Conservation (phyloP, 768 basidiomycete genomes). For the Mycena polygramma region DNA sequence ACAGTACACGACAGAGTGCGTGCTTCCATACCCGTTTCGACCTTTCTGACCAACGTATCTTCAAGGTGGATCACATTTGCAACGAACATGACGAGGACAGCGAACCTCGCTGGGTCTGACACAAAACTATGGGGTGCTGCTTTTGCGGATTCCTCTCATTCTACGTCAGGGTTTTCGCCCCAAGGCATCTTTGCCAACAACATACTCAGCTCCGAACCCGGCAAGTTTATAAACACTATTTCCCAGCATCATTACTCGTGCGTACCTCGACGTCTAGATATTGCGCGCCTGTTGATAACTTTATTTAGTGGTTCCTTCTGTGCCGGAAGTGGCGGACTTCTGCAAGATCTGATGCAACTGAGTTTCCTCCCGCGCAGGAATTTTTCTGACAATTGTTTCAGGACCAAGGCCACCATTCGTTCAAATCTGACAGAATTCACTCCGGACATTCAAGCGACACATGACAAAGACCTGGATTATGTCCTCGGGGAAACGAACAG, state of each 20-base stretch:
- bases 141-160: constrained; percentile 65
- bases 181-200: constrained; percentile 68
- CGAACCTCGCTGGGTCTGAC: constrained; percentile 52
- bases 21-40: constrained; percentile 23
- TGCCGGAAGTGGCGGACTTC: constrained; percentile 61
- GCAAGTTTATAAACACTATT: constrained; percentile 67
- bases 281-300: constrained; percentile 41
- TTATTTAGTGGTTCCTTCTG: constrained; percentile 72
- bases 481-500: constrained; percentile 76
- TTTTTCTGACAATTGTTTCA: constrained; percentile 52
- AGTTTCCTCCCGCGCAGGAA: no score
- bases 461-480: constrained; percentile 62
- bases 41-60: not conserved
- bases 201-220: constrained; percentile 61
- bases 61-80: constrained; percentile 70
- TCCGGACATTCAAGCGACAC: constrained; percentile 67
- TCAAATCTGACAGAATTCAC: constrained; percentile 66
- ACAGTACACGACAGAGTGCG: constrained; percentile 66
- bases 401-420: constrained; percentile 71
- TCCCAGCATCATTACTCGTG: constrained; percentile 63
- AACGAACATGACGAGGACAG: constrained; percentile 58
- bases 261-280: constrained; percentile 36
- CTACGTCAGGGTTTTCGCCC: constrained; percentile 67
- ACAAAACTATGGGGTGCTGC: constrained; percentile 63
- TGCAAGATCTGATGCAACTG: constrained; percentile 51